Evolutionary conservation across 768 basidiomycete species (phyloP).

Genomic region (Auriscalpium microsporum): DNA sequence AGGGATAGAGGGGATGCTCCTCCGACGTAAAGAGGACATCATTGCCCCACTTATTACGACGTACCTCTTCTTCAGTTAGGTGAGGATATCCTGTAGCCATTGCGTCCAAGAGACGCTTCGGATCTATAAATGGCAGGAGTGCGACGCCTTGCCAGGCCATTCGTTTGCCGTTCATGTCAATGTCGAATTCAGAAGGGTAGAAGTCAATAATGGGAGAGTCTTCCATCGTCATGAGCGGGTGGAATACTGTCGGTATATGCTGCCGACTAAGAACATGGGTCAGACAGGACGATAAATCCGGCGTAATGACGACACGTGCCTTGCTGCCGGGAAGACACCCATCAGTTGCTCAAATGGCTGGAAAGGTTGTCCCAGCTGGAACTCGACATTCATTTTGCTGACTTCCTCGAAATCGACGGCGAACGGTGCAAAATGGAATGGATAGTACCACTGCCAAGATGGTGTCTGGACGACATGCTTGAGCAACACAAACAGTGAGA

Average conservation of each 20-base stretch:
- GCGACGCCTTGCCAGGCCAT: slow-evolving; percentile 99
- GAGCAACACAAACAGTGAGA: neutral
- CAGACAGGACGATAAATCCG: neutral
- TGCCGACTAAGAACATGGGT: slow-evolving; percentile 46
- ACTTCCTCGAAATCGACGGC: slow-evolving; percentile 88
- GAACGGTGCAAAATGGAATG: slow-evolving; percentile 97
- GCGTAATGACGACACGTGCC: slow-evolving; percentile 35
- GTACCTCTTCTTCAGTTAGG: slow-evolving; percentile 74
- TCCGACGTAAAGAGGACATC: slow-evolving; percentile 77
- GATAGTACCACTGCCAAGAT: slow-evolving; percentile 99
- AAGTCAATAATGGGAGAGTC: slow-evolving; percentile 94
- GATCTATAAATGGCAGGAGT: slow-evolving; percentile 91
- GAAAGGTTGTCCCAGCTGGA: slow-evolving; percentile 80
- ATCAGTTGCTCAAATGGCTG: slow-evolving; percentile 96
- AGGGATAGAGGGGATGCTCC: slow-evolving; percentile 79
- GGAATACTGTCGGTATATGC: slow-evolving; percentile 84
- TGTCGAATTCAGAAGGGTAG: slow-evolving; percentile 85
- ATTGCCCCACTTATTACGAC: slow-evolving; percentile 79
- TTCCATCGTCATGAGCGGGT: slow-evolving; percentile 76
- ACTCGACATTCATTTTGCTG: slow-evolving; percentile 68
- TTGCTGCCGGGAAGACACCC: slow-evolving; percentile 95
- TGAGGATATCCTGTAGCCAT: slow-evolving; percentile 60
- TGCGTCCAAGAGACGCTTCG: slow-evolving; percentile 71
- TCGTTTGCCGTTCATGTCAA: slow-evolving; percentile 99
- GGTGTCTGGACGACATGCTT: slow-evolving; percentile 44